Base-by-base conservation (phyloP, 2,329 filamentous ascomycete genomes). In the Aspergillus floridensis region DNA sequence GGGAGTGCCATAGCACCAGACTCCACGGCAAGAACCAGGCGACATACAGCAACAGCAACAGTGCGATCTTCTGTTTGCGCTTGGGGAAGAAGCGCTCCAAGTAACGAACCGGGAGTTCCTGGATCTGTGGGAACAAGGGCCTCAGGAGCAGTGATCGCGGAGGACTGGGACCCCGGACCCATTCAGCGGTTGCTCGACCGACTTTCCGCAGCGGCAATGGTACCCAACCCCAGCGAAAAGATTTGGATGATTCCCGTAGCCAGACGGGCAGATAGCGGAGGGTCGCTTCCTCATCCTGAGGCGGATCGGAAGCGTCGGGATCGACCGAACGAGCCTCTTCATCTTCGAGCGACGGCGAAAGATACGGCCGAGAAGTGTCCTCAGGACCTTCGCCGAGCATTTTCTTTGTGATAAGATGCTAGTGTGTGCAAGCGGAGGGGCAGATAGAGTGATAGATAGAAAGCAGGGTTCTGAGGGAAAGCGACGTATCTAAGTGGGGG, bases 21-120 rank as follows among this genome's bases (percentile, higher is more conserved):
- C 75, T 75, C 76, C 79, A 82, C 8, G 77, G 75, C 54, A 81
- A 58, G 50, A 81, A 79, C 80, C 80, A 82, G 32, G 68, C 66
- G 14, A 75, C 67, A 66, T 81, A 81, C 14, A 81, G 67, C 22
- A 76, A 65, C 12, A 77, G 58, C 50, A 82, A 66, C 38, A 82
- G 65, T 16, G 65, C 68, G 35, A 79, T 68, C 63, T 80, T 80
- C 24, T 81, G 78, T 61, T 75, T 76, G 57, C 71, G 74, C 66
- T 79, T 81, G 3, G 79, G 79, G 16, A 79, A 74, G 59, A 79
- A 75, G 49, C 65, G 73, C 48, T 81, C 74, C 49, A 82, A 63
- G 53, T 79, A 70, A 50, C 70, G 72, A 51, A 79, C 71, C 2
- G 80, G 80, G 44, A 79, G 72, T 68, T 79, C 75, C 64, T 82